Evolutionary conservation across 208 protist species (phyloP), one percentile per base, ranked within the genome.

Genomic region (Phytomonas francai): DNA sequence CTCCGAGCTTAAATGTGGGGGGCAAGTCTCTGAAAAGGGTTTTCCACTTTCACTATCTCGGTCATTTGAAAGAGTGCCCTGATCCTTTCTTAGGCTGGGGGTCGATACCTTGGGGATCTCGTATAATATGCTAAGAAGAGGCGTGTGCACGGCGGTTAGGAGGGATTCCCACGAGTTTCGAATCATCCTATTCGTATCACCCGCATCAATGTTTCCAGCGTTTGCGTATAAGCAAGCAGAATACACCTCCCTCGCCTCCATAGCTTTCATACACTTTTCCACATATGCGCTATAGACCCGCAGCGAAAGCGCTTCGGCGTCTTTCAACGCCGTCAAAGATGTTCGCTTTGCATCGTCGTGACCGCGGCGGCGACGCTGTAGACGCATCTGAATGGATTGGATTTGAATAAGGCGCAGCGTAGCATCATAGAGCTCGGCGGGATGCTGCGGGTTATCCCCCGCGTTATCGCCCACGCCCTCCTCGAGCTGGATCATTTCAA

Each of bases 391-490:
- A 30, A 77, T 27, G 54, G 84, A 71, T 57, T 70, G 67, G 16
- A 77, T 39, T 54, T 89, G 84, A 61, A 87, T 77, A 12, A 81
- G 69, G 25, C 74, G 78, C 59, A 92, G 59, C 7, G 74, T 70
- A 0, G 78, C 73, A 57, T 92, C 82, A 60, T 78, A 91, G 65
- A 81, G 74, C n/a, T 91, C 85, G 9, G 76, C 65, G 4, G 72
- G 76, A 22, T 65, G 30, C 22, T 62, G 39, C 3, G 25, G 22
- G 31, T 8, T 32, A 14, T 42, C 59, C 49, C 8, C 12, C 63
- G 14, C 22, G 25, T 30, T 27, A n/a, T 36, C 22, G 5, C 28
- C 28, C 2, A 16, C 49, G 16, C 65, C 14, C 14, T 36, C 49
- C 0, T 16, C 51, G 11, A 70, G 29, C 6, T 68, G 69, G 39